Evolutionary conservation across 352 stramenopile species (phyloP).

Genomic region (Pythium chondricola): DNA sequence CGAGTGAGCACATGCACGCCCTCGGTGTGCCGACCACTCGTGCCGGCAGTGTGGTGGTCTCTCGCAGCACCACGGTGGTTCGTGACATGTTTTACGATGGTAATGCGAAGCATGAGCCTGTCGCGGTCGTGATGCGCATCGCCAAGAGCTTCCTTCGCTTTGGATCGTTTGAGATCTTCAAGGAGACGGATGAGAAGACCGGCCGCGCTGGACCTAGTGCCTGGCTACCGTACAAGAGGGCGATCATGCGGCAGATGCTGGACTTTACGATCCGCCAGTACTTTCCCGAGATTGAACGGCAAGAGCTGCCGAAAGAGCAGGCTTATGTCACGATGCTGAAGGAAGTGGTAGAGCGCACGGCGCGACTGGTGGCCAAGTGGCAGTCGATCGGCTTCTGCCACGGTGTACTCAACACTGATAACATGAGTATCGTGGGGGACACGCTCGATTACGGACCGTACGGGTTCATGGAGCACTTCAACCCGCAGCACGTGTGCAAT

Average conservation of each 20-base stretch:
- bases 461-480: slow-evolving; percentile 90
- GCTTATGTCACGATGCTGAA: slow-evolving; percentile 47
- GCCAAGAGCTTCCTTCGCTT: slow-evolving; percentile 93
- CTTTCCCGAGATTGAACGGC: slow-evolving; percentile 40
- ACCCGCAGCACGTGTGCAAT: slow-evolving; percentile 77
- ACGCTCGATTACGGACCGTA: slow-evolving; percentile 93
- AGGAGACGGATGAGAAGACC: slow-evolving; percentile 54
- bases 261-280: slow-evolving; percentile 74
- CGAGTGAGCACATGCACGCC: slow-evolving; percentile 94
- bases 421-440: slow-evolving; percentile 88
- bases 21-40: slow-evolving; percentile 93
- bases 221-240: slow-evolving; percentile 49
- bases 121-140: slow-evolving; percentile 84
- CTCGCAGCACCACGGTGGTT: slow-evolving; percentile 57
- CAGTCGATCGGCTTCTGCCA: slow-evolving; percentile 87
- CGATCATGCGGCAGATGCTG: slow-evolving; percentile 71
- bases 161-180: slow-evolving; percentile 96
- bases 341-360: slow-evolving; percentile 67
- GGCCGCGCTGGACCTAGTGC: slow-evolving; percentile 65
- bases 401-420: slow-evolving; percentile 91
- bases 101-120: slow-evolving; percentile 74
- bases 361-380: slow-evolving; percentile 77
- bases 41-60: slow-evolving; percentile 75
- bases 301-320: slow-evolving; percentile 3
- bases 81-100: slow-evolving; percentile 89